Evolutionary conservation across 345 rosid genomes (phyloP), one percentile per base, ranked within the genome.

Genomic region (Geranium brycei): DNA sequence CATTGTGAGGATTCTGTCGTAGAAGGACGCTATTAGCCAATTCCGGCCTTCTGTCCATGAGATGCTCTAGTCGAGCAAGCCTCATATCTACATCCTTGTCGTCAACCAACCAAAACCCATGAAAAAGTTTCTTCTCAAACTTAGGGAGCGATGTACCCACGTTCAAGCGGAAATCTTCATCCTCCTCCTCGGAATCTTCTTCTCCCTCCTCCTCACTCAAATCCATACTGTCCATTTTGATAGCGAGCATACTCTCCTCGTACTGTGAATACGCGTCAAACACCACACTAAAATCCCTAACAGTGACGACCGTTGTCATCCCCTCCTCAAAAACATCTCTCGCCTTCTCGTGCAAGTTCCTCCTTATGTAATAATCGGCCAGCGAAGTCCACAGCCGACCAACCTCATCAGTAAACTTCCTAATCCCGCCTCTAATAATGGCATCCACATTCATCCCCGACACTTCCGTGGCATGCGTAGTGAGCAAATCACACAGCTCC

Each of bases 241-340:
- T 76, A 0, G 86, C 81, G 41, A 85, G 85, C 78, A 91, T 78
- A 51, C 88, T 90, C 70, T 88, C 91, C 78, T 90, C 96, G 55
- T 86, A 93, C 66, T 89, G 86, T 0, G 95, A 81, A 55, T 83
- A 86, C 15, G 95, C 91, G 76, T 90, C 97, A 30, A 88, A 93
- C 65, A 93, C 88, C 56, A 93, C 97, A 73, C 95, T 80, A 62
- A 93, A 93, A 71, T 90, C 96, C 63, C 97, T 85, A 64, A 93
- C 95, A 5, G 97, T 93, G 53, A 93, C 86, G 51, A 93, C 99
- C 0, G 91, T 88, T 31, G 87, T 78, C 96, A 93, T 93, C 15
- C 99, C 99, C 75, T 93, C 97, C 81, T 90, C 99, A 75, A 86
- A 86, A 12, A 90, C 63, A 79, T 93, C 99, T 75, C 95, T 81